Conservation (phyloP, 192 early-diverging fungal genomes). For the Entophlyctis luteolus region DNA sequence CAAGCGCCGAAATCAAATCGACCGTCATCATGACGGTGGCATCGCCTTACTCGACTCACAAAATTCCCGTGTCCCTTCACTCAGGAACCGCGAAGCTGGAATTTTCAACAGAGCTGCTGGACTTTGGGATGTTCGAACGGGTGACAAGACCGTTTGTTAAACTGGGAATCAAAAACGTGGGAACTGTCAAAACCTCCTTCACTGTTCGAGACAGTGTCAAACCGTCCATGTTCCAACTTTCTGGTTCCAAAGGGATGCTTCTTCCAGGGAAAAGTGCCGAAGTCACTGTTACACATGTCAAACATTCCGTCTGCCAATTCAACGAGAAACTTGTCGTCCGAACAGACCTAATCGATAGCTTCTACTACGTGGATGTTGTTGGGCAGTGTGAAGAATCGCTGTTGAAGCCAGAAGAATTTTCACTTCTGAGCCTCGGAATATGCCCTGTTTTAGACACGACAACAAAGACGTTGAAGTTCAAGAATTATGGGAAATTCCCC, state of each 20-base stretch:
- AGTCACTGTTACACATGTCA: constrained; percentile 46
- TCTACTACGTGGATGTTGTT: constrained; percentile 42
- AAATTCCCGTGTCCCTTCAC: constrained; percentile 54
- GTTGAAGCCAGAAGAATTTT: constrained; percentile 56
- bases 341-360: constrained; percentile 56
- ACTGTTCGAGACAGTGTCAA: constrained; percentile 40
- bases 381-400: constrained; percentile 64
- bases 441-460: constrained; percentile 58
- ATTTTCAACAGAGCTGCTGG: constrained; percentile 42
- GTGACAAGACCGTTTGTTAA: constrained; percentile 40
- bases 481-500: constrained; percentile 57
- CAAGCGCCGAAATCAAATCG: constrained; percentile 44
- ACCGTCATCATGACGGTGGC: constrained; percentile 49
- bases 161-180: constrained; percentile 47
- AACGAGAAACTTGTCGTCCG: constrained; percentile 45
- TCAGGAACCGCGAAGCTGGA: constrained; percentile 53
- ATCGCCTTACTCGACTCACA: constrained; percentile 58
- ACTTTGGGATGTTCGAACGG: constrained; percentile 66
- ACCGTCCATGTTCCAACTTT: constrained; percentile 54
- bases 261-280: constrained; percentile 37
- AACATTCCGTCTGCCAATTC: constrained; percentile 51
- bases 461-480: constrained; percentile 44
- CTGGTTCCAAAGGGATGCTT: constrained; percentile 46
- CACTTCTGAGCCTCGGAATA: constrained; percentile 51
- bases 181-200: constrained; percentile 56